phyloP scores from a whole-genome alignment of 768 basidiomycete species.

The Lenzites betulinus region DNA sequence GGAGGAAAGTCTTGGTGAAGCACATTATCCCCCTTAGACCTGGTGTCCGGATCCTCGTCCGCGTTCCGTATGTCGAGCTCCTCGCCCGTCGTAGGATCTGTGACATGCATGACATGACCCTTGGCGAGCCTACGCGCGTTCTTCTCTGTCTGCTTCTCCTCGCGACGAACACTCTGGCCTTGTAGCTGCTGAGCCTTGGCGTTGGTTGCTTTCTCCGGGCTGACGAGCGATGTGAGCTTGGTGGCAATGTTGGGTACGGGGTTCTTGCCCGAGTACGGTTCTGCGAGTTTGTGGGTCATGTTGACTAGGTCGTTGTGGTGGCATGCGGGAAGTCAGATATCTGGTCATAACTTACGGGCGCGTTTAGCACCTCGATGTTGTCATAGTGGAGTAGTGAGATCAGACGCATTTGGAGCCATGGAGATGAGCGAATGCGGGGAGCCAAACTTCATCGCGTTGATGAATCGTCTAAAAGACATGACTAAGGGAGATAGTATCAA shows the following conservation, averaged over 20 bases:
- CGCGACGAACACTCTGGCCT: constrained; percentile 24
- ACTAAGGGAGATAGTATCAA: too few relatives aligned
- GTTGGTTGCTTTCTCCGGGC: constrained; percentile 32
- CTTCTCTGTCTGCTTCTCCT: constrained; percentile 31
- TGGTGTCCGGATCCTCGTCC: constrained; percentile 28
- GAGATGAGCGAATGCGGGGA: background rate
- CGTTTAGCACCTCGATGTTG: background rate
- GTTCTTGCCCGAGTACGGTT: constrained; percentile 38
- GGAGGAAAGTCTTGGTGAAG: constrained; percentile 32
- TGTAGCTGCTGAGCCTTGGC: constrained; percentile 35
- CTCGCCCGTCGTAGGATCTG: constrained; percentile 51
- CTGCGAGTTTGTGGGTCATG: constrained; percentile 32
- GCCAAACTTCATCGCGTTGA: too few relatives aligned
- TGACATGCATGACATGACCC: constrained; percentile 37
- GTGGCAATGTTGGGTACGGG: constrained; percentile 35
- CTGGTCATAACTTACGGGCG: background rate
- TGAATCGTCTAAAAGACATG: too few relatives aligned
- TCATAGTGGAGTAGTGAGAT: constrained; percentile 10
- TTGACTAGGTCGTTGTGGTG: background rate
- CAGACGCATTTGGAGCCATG: background rate
- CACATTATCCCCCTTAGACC: constrained; percentile 32
- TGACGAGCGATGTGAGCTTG: constrained; percentile 32
- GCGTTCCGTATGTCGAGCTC: constrained; percentile 53
- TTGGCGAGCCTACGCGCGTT: constrained; percentile 29
- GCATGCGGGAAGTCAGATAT: too few relatives aligned